Evolutionary conservation across 2,329 filamentous ascomycete species (phyloP).

Genomic region (Fusarium illudens): DNA sequence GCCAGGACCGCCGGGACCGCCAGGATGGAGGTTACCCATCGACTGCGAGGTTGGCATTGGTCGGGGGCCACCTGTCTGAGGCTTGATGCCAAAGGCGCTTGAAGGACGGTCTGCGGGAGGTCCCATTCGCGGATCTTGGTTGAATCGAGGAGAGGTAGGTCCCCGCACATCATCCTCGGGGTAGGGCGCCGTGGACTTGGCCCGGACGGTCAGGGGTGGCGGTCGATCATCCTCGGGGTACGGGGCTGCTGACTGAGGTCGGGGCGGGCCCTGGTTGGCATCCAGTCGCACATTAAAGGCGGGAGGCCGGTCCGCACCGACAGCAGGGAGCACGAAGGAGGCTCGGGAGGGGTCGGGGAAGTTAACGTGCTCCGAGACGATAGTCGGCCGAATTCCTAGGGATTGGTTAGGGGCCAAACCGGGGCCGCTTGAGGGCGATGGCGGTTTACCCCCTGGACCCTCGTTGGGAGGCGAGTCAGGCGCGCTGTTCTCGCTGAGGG

Average conservation of each 20-base stretch:
- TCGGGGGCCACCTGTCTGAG: constrained; percentile 47
- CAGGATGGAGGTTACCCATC: constrained; percentile 56
- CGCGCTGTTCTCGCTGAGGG: constrained; percentile 55
- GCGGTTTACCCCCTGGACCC: constrained; percentile 25
- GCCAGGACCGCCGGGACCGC: constrained; percentile 39
- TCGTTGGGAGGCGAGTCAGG: constrained; percentile 43
- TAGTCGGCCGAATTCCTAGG: constrained; percentile 50
- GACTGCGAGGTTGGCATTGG: constrained; percentile 56
- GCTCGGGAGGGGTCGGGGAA: constrained; percentile 59
- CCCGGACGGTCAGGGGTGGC: constrained; percentile 55
- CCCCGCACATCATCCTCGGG: constrained; percentile 66
- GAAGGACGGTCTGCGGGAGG: constrained; percentile 59
- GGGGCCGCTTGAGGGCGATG: constrained; percentile 22
- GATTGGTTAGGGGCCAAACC: constrained; percentile 47
- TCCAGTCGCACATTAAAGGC: constrained; percentile 63
- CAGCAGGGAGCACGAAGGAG: constrained; percentile 44
- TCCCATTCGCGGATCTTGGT: constrained; percentile 59
- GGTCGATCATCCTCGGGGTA: constrained; percentile 76
- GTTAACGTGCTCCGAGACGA: constrained; percentile 51
- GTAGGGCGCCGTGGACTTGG: constrained; percentile 69
- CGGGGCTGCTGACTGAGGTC: constrained; percentile 68
- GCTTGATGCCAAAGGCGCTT: constrained; percentile 64
- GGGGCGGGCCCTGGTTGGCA: constrained; percentile 42
- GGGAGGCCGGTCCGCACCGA: constrained; percentile 50
- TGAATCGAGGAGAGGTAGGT: constrained; percentile 51